Evolutionary conservation across 495 filamentous ascomycete species (phyloP).

Genomic region (Elasticomyces elasticus): DNA sequence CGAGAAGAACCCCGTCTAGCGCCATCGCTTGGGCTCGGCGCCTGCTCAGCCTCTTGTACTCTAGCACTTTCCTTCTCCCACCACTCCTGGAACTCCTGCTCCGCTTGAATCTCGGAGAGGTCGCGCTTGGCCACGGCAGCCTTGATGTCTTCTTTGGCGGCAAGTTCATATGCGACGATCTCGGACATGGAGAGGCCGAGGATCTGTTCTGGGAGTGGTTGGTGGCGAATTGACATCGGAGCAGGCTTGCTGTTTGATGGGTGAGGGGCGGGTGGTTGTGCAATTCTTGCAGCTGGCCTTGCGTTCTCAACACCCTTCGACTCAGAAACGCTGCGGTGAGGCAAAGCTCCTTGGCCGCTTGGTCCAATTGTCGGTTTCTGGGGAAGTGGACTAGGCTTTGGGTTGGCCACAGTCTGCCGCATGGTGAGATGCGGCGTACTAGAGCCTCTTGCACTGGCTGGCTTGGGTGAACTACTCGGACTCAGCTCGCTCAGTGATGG

Average conservation of each 20-base stretch:
- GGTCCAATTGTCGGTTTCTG: conserved; percentile 26
- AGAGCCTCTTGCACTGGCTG: conserved; percentile 21
- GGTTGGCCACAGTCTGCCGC: conserved; percentile 51
- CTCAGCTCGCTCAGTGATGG: conserved; percentile 29
- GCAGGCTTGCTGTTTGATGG: conserved; percentile 20
- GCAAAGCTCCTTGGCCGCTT: conserved; percentile 12
- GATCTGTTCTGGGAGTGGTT: conserved; percentile 42
- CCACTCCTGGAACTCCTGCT: conserved; percentile 96
- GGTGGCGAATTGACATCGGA: conserved; percentile 39
- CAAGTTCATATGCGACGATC: conserved; percentile 77
- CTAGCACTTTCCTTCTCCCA: conserved; percentile 86
- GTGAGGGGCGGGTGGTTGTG: conserved; percentile 3
- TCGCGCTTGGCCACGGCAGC: conserved; percentile 71
- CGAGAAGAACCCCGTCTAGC: neutral
- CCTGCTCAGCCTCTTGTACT: conserved; percentile 33
- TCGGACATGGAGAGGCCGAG: conserved; percentile 69
- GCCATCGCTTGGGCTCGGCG: neutral
- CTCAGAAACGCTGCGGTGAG: conserved; percentile 18
- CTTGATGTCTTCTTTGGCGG: conserved; percentile 69
- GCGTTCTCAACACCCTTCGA: neutral
- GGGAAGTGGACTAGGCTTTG: conserved; percentile 26
- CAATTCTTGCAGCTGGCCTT: neutral
- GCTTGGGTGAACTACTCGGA: conserved; percentile 17
- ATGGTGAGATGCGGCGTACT: conserved; percentile 49
- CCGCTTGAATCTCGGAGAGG: conserved; percentile 85